phyloP scores from a whole-genome alignment of 805 yeast species.

The Ogataea minuta region DNA sequence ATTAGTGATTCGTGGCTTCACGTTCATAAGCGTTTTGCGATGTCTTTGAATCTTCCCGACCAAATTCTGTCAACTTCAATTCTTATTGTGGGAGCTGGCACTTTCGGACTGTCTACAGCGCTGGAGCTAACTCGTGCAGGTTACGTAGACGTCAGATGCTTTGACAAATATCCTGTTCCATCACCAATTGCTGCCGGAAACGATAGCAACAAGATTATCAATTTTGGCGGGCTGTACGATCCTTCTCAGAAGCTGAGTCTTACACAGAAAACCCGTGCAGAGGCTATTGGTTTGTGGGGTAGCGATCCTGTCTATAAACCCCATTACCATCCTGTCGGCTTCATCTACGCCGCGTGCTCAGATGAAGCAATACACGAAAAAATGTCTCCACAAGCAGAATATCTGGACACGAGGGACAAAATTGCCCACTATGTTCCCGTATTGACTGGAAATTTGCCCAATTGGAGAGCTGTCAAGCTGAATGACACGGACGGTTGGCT shows the following conservation, averaged over 20 bases:
- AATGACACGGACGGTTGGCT: slow-evolving; percentile 34
- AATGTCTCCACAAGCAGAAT: slow-evolving; percentile 24
- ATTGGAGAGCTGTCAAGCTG: slow-evolving; percentile 15
- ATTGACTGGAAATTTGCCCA: slow-evolving; percentile 8
- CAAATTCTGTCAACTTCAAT: too few species aligned
- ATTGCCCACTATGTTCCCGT: slow-evolving; percentile 17
- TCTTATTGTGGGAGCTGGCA: slow-evolving; percentile 43
- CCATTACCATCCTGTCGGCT: slow-evolving; percentile 11
- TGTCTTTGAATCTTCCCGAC: too few species aligned
- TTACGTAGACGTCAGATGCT: slow-evolving; percentile 23
- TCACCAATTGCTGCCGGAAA: slow-evolving; percentile 9
- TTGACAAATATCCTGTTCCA: not conserved
- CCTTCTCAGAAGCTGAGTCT: not conserved
- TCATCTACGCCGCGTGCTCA: slow-evolving; percentile 25
- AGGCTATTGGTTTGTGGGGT: slow-evolving; percentile 6
- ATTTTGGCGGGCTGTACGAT: slow-evolving; percentile 6
- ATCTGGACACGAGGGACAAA: slow-evolving; percentile 21
- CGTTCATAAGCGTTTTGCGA: too few species aligned
- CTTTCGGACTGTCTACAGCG: slow-evolving; percentile 44
- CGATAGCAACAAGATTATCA: slow-evolving; percentile 12
- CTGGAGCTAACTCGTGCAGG: slow-evolving; percentile 36
- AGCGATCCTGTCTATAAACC: slow-evolving; percentile 10
- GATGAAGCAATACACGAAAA: slow-evolving; percentile 23
- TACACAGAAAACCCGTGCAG: slow-evolving; percentile 3
- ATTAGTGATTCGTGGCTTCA: too few species aligned